Evolutionary conservation across 164 flowering plant genomes (phyloP).

Genomic region (Vitis cinerea): DNA sequence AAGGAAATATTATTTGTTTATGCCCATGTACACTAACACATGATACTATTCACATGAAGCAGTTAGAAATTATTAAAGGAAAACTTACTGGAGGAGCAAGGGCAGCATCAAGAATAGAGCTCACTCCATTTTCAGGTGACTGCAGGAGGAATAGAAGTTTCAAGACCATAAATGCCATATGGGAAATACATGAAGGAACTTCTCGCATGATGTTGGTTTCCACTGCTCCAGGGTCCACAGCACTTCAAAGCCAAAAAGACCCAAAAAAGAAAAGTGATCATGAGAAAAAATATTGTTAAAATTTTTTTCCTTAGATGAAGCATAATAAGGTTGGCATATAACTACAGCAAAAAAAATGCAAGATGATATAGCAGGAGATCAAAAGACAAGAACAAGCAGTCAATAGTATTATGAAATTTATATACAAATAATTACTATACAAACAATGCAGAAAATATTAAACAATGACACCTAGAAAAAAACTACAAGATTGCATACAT

Average conservation of each 20-base stretch:
- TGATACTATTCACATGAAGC: neutral
- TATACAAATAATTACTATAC: conserved; percentile 1
- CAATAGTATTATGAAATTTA: neutral
- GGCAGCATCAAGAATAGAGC: conserved; percentile 79
- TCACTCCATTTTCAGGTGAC: conserved; percentile 58
- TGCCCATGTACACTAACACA: neutral
- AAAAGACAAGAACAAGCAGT: neutral
- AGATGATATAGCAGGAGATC: neutral
- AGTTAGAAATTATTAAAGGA: neutral
- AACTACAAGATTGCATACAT: no score
- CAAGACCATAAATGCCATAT: conserved; percentile 43
- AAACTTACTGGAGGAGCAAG: conserved; percentile 80
- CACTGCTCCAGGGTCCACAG: conserved; percentile 85
- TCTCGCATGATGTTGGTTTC: conserved; percentile 86
- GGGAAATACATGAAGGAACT: conserved; percentile 53
- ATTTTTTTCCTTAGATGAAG: neutral
- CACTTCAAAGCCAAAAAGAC: conserved; percentile 40
- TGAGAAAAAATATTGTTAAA: neutral
- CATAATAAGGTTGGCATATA: neutral
- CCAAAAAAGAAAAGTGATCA: neutral
- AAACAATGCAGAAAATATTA: neutral
- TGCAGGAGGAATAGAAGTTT: conserved; percentile 62
- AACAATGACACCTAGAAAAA: no score
- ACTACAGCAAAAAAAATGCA: neutral
- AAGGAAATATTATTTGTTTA: no score